phyloP scores from a whole-genome alignment of 2,329 filamentous ascomycete genomes.

The Ceratocystiopsis sp. region DNA sequence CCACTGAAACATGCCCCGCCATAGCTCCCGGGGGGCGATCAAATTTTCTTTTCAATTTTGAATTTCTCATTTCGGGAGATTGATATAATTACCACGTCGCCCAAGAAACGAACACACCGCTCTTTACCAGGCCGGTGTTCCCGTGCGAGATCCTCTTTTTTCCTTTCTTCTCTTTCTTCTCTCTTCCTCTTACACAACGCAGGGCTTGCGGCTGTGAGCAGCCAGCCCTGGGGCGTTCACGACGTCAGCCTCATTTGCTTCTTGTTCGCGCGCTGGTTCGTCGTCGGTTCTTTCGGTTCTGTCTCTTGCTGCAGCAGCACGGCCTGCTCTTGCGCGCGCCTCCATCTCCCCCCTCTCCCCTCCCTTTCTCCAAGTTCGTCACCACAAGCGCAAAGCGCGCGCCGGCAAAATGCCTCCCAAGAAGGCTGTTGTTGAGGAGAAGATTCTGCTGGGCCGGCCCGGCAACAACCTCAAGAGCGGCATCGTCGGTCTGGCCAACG shows the following conservation, averaged over 20 bases:
- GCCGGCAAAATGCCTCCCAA: slow-evolving; percentile 80
- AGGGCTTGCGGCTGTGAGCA: slow-evolving; percentile 6
- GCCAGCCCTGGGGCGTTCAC: slow-evolving; percentile 11
- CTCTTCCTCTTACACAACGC: slow-evolving; percentile 3
- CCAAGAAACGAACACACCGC: no score
- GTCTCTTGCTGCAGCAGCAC: slow-evolving; percentile 11
- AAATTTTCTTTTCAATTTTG: no score
- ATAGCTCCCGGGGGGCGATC: no score
- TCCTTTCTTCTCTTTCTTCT: background rate
- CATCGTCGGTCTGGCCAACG: slow-evolving; percentile 98
- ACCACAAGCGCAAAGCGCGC: slow-evolving; percentile 30
- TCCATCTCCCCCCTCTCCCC: background rate
- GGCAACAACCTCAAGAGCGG: slow-evolving; percentile 98
- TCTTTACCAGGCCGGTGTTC: no score
- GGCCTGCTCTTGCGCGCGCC: background rate
- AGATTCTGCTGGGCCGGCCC: slow-evolving; percentile 86
- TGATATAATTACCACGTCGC: no score
- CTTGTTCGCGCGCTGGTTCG: slow-evolving; percentile 9
- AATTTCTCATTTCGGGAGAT: no score
- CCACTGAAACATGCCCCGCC: no score
- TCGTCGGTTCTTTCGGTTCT: slow-evolving; percentile 33
- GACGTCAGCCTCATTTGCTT: slow-evolving; percentile 24
- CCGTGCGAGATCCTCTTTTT: background rate
- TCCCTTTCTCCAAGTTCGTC: background rate
- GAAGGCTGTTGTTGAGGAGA: slow-evolving; percentile 82